These are phyloP conservation scores for Penicillium decumbens DNA, from an alignment of 2,329 filamentous ascomycete genomes.

Conservation along the genomic window DNA sequence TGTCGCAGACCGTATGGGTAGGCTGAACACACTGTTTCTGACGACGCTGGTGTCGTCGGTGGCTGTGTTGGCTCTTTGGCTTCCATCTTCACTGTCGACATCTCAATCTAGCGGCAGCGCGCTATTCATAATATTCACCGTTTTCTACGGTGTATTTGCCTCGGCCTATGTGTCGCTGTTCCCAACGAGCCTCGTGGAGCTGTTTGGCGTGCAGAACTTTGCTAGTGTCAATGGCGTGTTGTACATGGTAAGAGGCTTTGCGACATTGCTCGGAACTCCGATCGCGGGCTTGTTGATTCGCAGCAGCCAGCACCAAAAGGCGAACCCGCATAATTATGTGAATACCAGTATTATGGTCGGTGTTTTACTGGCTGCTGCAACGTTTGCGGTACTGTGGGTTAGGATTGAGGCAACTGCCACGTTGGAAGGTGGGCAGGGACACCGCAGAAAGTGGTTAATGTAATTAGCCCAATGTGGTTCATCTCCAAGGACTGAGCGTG, in stretches of 20 bases:
- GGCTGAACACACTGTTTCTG: slow-evolving; percentile 39
- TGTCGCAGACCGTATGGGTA: slow-evolving; percentile 36
- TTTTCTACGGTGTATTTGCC: slow-evolving; percentile 37
- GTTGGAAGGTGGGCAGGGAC: slow-evolving; percentile 6
- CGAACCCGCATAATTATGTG: slow-evolving; percentile 18
- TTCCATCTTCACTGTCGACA: slow-evolving; percentile 18
- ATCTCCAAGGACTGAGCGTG: too few species aligned
- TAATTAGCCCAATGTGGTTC: background rate
- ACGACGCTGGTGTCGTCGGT: slow-evolving; percentile 28
- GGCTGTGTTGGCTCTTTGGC: slow-evolving; percentile 26
- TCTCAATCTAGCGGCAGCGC: slow-evolving; percentile 10
- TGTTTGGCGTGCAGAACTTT: slow-evolving; percentile 40
- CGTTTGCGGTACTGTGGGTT: slow-evolving; percentile 25
- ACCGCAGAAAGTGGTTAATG: slow-evolving; percentile 17
- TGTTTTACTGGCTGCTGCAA: slow-evolving; percentile 21
- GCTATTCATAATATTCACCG: slow-evolving; percentile 31
- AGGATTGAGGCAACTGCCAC: slow-evolving; percentile 22
- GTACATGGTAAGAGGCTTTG: slow-evolving; percentile 39
- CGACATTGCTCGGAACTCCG: slow-evolving; percentile 38
- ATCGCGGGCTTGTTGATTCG: slow-evolving; percentile 30
- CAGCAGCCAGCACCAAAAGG: slow-evolving; percentile 7
- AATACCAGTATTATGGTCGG: slow-evolving; percentile 26
- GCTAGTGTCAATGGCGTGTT: slow-evolving; percentile 38
- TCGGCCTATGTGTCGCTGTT: slow-evolving; percentile 40
- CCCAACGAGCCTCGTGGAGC: slow-evolving; percentile 37